Evolutionary conservation across 2,329 filamentous ascomycete genomes (phyloP).

Genomic region (Fulvia fulva): DNA sequence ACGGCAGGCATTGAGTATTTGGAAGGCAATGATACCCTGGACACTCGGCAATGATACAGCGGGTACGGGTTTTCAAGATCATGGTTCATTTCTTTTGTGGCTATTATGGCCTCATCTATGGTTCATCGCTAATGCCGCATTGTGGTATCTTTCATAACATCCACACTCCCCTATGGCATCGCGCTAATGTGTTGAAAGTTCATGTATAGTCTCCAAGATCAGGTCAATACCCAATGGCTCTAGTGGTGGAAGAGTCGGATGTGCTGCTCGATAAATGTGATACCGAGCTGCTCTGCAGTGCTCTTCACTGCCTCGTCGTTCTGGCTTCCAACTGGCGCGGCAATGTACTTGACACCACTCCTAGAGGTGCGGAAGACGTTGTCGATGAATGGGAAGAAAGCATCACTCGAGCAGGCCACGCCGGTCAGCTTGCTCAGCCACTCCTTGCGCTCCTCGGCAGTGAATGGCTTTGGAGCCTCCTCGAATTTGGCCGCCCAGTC

Average conservation of each 20-base stretch:
- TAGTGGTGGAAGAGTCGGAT: conserved; percentile 94
- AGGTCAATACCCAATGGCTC: not conserved
- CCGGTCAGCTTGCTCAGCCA: conserved; percentile 80
- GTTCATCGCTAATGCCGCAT: conserved; percentile 1
- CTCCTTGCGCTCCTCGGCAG: conserved; percentile 73
- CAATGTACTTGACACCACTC: conserved; percentile 93
- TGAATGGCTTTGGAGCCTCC: conserved; percentile 78
- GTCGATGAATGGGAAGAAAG: conserved; percentile 98
- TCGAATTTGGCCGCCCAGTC: conserved; percentile 89
- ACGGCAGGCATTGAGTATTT: not conserved
- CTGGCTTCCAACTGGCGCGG: conserved; percentile 85
- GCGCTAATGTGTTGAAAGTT: conserved; percentile 7
- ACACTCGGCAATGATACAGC: not conserved
- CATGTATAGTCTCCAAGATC: conserved; percentile 3
- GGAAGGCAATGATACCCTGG: conserved; percentile 2
- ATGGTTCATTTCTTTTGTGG: not conserved
- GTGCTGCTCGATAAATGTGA: conserved; percentile 94
- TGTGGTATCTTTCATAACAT: not conserved
- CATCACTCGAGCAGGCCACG: conserved; percentile 88
- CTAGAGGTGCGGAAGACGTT: conserved; percentile 89
- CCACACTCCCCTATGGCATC: not conserved
- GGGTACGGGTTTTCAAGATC: not conserved
- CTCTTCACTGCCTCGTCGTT: conserved; percentile 79
- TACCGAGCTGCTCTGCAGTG: conserved; percentile 85
- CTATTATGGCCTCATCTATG: not conserved